Evolutionary conservation across 768 basidiomycete species (phyloP).

Genomic region (Cubamyces sp.): DNA sequence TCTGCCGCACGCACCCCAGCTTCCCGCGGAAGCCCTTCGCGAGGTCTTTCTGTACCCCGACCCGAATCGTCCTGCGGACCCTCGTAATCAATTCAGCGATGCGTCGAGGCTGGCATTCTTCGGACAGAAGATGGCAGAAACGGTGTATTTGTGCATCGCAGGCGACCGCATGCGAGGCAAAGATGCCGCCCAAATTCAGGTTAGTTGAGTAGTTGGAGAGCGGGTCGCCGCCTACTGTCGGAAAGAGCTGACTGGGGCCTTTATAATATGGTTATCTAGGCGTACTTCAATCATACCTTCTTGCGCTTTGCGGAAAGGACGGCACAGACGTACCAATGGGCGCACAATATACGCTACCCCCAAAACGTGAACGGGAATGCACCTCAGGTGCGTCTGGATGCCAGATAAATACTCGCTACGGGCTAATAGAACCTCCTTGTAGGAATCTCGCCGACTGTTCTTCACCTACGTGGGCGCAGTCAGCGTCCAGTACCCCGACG

Average conservation of each 20-base stretch:
- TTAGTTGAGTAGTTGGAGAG: no score
- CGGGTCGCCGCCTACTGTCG: no score
- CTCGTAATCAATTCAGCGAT: background rate
- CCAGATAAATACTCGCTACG: no score
- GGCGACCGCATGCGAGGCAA: background rate
- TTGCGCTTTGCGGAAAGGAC: background rate
- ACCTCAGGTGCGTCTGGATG: background rate
- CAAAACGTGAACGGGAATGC: background rate
- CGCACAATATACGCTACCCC: background rate
- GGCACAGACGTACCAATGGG: slow-evolving; percentile 5
- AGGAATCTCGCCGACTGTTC: slow-evolving; percentile 9
- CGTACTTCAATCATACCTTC: background rate
- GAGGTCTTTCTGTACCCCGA: slow-evolving; percentile 7
- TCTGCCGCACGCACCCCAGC: slow-evolving; percentile 1
- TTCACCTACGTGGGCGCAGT: slow-evolving; percentile 5
- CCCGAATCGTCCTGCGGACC: background rate
- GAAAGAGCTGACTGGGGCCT: background rate
- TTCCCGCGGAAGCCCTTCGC: background rate
- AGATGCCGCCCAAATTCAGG: no score
- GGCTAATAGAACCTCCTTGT: background rate
- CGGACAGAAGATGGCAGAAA: background rate
- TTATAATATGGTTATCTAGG: no score
- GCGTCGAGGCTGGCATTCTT: background rate
- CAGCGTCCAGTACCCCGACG: background rate
- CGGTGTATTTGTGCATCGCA: background rate